Conservation (phyloP, 2,329 filamentous ascomycete genomes). For the Aureobasidium subglaciale region DNA sequence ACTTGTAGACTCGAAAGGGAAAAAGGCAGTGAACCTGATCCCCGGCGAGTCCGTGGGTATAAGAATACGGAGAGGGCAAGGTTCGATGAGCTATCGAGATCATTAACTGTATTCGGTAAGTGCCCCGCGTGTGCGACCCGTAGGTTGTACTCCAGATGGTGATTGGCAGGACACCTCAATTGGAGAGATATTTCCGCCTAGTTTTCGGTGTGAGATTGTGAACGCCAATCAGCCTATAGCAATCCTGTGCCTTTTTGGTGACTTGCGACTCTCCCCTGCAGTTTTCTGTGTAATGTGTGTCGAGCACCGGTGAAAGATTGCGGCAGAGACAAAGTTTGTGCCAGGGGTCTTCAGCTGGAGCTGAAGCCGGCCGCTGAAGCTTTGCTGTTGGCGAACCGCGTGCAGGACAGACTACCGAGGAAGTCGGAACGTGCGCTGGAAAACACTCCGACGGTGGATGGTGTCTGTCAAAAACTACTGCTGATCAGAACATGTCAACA, state of each 20-base stretch:
- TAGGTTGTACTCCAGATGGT: not conserved
- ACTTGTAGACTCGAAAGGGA: constrained; percentile 8
- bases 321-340: not conserved
- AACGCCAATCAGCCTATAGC: not conserved
- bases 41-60: constrained; percentile 14
- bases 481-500: not conserved
- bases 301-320: not conserved
- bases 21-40: constrained; percentile 10
- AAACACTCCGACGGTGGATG: not conserved
- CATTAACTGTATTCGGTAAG: constrained; percentile 1
- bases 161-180: not conserved
- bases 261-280: not conserved
- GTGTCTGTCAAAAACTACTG: not conserved
- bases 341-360: not conserved
- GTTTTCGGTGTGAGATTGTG: not conserved
- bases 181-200: not conserved
- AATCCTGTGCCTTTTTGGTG: not conserved
- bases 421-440: too few relatives aligned
- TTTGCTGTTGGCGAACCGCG: not conserved
- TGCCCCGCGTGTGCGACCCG: not conserved
- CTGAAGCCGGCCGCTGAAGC: not conserved
- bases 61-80: not conserved
- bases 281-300: not conserved
- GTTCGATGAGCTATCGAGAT: constrained; percentile 4
- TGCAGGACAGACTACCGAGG: not conserved